phyloP scores from a whole-genome alignment of 2,329 filamentous ascomycete species.

The Penicillium sp. region DNA sequence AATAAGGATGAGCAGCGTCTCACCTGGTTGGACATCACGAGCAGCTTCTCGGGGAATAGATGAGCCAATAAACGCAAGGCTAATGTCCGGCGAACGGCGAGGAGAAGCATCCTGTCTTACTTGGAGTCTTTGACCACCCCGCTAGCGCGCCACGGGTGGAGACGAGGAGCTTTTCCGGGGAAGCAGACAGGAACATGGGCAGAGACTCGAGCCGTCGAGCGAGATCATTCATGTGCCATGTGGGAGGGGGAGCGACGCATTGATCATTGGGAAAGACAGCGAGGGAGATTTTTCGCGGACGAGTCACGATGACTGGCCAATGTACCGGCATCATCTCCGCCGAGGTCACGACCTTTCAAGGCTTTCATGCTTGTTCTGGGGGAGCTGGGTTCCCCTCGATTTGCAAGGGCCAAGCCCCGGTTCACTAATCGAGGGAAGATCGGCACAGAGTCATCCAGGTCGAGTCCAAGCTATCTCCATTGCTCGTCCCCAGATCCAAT shows the following conservation, averaged over 20 bases:
- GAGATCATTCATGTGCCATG: not conserved
- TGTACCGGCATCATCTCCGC: not conserved
- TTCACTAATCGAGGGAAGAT: not conserved
- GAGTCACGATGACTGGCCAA: not conserved
- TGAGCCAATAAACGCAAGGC: not conserved
- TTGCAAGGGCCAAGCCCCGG: not conserved
- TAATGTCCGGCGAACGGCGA: not conserved
- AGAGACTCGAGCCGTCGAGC: too few species aligned
- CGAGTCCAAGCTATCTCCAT: not conserved
- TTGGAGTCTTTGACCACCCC: not conserved
- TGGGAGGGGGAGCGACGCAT: not conserved
- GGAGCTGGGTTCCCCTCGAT: not conserved
- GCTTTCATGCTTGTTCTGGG: not conserved
- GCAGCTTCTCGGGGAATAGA: slow-evolving; percentile 3
- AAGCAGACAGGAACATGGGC: not conserved
- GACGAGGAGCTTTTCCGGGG: not conserved
- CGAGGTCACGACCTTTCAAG: not conserved
- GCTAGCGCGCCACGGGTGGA: not conserved
- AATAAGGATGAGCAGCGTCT: slow-evolving; percentile 3
- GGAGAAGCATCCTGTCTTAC: slow-evolving; percentile 1
- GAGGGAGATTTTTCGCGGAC: not conserved
- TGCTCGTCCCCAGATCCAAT: not conserved
- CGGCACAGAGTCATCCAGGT: slow-evolving; percentile 1
- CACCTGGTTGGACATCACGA: slow-evolving; percentile 2
- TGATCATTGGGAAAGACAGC: not conserved